Evolutionary conservation across 306 rosid species (phyloP).

Genomic region (Arachis stenosperma): DNA sequence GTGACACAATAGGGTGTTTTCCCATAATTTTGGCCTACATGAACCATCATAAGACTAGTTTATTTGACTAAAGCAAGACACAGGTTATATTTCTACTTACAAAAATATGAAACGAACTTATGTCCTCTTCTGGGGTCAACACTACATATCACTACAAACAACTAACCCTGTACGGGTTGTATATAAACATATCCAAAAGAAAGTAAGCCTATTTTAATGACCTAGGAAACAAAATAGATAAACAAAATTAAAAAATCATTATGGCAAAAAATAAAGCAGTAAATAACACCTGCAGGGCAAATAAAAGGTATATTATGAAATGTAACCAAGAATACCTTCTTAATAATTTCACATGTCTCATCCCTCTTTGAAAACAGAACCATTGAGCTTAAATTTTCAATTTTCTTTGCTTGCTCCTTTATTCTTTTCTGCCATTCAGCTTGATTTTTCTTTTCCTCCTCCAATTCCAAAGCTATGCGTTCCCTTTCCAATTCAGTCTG

Average conservation of each 20-base stretch:
- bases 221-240: background rate
- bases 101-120: background rate
- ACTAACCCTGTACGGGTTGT: background rate
- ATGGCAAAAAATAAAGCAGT: too few species aligned
- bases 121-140: background rate
- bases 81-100: background rate
- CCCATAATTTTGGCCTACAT: background rate
- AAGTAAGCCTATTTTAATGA: slow-evolving; percentile 1
- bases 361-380: slow-evolving; percentile 89
- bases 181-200: slow-evolving; percentile 18
- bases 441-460: slow-evolving; percentile 90
- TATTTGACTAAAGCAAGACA: background rate
- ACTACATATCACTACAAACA: background rate
- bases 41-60: background rate
- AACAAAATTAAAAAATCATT: background rate
- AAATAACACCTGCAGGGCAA: background rate
- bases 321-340: slow-evolving; percentile 58
- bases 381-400: slow-evolving; percentile 90
- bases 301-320: slow-evolving; percentile 6
- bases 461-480: slow-evolving; percentile 94
- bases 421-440: slow-evolving; percentile 90
- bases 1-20: background rate
- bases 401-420: slow-evolving; percentile 87
- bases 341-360: slow-evolving; percentile 61
- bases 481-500: slow-evolving; percentile 95